phyloP scores from a whole-genome alignment of 2,329 filamentous ascomycete species.

The Parascedosporium putredinis region DNA sequence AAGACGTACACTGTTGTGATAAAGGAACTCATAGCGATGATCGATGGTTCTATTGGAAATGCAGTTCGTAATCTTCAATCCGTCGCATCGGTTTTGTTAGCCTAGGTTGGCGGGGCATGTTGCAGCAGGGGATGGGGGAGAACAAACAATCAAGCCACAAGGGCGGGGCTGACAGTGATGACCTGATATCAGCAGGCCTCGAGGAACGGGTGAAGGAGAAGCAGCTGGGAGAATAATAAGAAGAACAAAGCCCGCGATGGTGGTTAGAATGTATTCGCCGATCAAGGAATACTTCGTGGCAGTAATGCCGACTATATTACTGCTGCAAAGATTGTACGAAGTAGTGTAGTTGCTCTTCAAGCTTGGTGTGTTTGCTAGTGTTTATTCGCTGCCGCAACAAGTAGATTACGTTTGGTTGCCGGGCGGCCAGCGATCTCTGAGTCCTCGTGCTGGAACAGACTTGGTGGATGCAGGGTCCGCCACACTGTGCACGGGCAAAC shows the following conservation, averaged over 20 bases:
- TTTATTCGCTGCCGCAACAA: slow-evolving; percentile 2
- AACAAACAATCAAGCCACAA: slow-evolving; percentile 2
- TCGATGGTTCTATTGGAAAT: not conserved
- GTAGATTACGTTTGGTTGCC: slow-evolving; percentile 2
- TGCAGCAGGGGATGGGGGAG: not conserved
- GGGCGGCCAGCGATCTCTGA: slow-evolving; percentile 1
- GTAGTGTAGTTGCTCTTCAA: too few relatives aligned
- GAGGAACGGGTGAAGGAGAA: too few relatives aligned
- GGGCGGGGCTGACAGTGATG: too few relatives aligned
- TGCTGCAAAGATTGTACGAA: not conserved
- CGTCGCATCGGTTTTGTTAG: not conserved
- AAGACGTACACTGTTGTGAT: slow-evolving; percentile 4
- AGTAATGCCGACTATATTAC: too few relatives aligned
- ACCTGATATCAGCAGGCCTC: too few relatives aligned
- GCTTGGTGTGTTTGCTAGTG: not conserved
- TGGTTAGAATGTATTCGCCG: too few relatives aligned
- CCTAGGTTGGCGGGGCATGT: not conserved
- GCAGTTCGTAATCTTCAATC: not conserved
- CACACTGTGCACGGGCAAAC: not conserved
- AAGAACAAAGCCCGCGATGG: too few relatives aligned
- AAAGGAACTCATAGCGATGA: slow-evolving; percentile 1
- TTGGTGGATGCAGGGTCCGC: not conserved
- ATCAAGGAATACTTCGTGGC: too few relatives aligned
- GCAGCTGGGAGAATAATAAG: too few relatives aligned
- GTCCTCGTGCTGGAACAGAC: too few relatives aligned